Evolutionary conservation across 352 stramenopile species (phyloP).

Genomic region (Pythium biforme): DNA sequence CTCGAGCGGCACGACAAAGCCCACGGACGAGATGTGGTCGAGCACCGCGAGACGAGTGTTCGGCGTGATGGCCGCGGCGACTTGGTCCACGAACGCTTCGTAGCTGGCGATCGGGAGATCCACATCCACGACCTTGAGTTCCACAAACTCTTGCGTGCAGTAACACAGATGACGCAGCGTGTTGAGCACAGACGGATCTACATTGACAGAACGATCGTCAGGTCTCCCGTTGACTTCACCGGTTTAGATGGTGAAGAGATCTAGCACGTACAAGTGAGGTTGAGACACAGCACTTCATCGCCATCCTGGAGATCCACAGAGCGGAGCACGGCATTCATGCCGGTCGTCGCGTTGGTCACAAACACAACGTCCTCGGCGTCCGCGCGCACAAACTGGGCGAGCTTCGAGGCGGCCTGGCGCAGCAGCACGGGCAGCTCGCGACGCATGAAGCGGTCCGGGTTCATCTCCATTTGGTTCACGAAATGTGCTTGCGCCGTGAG

Average conservation of each 20-base stretch:
- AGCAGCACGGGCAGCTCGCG: slow-evolving; percentile 60
- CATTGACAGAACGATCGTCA: background rate
- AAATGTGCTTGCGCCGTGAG: slow-evolving; percentile 83
- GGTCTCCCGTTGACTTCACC: too few relatives aligned
- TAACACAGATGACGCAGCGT: slow-evolving; percentile 84
- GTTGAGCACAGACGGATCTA: slow-evolving; percentile 81
- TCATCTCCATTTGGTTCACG: slow-evolving; percentile 87
- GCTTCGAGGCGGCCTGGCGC: slow-evolving; percentile 55
- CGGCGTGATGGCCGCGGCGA: slow-evolving; percentile 71
- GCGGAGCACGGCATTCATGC: slow-evolving; percentile 82
- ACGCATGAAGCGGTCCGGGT: slow-evolving; percentile 82
- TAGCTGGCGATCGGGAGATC: slow-evolving; percentile 70
- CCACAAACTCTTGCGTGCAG: slow-evolving; percentile 86
- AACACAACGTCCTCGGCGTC: slow-evolving; percentile 83
- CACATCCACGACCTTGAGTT: slow-evolving; percentile 84
- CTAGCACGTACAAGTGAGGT: slow-evolving; percentile 70
- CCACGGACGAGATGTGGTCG: slow-evolving; percentile 80
- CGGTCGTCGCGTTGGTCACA: slow-evolving; percentile 82
- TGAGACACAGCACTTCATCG: slow-evolving; percentile 87
- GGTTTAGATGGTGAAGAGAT: background rate
- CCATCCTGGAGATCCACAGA: slow-evolving; percentile 85
- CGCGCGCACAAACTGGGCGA: slow-evolving; percentile 67
- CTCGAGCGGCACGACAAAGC: slow-evolving; percentile 77
- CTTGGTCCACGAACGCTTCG: slow-evolving; percentile 63
- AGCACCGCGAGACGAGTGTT: slow-evolving; percentile 84